Conservation (phyloP, 768 basidiomycete genomes). For the Psilocybe tampanensis region DNA sequence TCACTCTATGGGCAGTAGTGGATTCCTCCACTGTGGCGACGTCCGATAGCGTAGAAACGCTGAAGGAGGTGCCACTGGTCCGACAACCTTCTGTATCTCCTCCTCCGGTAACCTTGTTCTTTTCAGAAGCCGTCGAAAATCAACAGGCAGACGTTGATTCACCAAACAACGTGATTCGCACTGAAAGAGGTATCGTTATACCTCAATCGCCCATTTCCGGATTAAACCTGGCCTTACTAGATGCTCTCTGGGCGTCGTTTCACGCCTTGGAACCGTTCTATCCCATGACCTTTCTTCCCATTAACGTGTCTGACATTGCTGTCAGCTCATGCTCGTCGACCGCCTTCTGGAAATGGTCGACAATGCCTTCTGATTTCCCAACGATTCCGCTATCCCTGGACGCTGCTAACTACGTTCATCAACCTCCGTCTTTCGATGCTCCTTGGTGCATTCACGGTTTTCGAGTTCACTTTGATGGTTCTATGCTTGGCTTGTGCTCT, state of each 20-base stretch:
- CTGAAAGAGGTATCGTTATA: slow-evolving; percentile 1
- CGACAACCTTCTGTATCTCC: neutral
- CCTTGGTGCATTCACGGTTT: slow-evolving; percentile 23
- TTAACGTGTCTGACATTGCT: neutral
- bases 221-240: neutral
- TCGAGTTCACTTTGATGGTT: slow-evolving; percentile 21
- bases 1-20: no score
- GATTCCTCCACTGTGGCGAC: no score
- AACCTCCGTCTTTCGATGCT: neutral
- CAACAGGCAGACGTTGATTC: neutral
- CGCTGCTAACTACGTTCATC: neutral
- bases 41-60: neutral
- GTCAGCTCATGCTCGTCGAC: slow-evolving; percentile 1
- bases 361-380: neutral
- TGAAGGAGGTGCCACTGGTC: no score
- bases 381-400: neutral
- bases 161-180: neutral
- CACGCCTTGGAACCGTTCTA: neutral
- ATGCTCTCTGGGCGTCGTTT: slow-evolving; percentile 5
- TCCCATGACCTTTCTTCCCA: neutral
- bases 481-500: slow-evolving; percentile 18
- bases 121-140: neutral
- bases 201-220: neutral
- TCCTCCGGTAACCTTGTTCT: neutral
- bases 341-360: neutral